Base-by-base conservation (phyloP, 495 filamentous ascomycete species). In the Xylaria acuta region DNA sequence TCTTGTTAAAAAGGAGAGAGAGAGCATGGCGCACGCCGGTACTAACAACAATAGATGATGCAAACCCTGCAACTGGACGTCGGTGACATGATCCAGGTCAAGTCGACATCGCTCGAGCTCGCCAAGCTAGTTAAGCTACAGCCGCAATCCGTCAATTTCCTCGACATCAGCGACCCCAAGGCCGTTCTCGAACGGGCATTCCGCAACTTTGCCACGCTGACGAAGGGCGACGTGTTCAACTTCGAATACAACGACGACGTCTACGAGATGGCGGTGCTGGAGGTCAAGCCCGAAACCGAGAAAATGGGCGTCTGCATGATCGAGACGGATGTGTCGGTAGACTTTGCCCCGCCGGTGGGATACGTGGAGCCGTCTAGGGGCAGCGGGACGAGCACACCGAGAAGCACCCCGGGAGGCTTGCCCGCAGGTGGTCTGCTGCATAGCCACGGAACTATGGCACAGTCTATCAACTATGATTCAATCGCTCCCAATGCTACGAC, bases 101-200 rank as follows among this genome's bases (percentile, higher is more conserved):
- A 95, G 80, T 94, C 93, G 18, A 97, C 96, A 7, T 94, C 97
- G 38, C 90, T 99, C 25, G 93, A 94, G 34, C 88, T 93, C 1
- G 96, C 96, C 22, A 88, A 88, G 71, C 92, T 98, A 74, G 95
- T 98, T 84, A 99, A 98, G 81, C 88, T 99, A 3, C 96, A 98
- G 82, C 93, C 97, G 0, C 96, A 99, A 82, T 93, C 92, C 25
- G 89, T 91, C 45, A 90, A 90, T 71, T 98, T 98, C 83, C 91
- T 98, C 65, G 94, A 98, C 53, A 98, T 99, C 73, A 94, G 91
- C 76, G 97, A 99, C 75, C 97, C 96, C 0, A 97, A 97, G 82
- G 97, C 96, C n/a, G 96, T 99, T 3, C 89, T 99, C 25, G 96
- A 99, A 80, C 96, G 94, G 72, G 94, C 93, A 8, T 97, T 99